Percentiles rank a stretch among this genome's conserved stretches.
These are phyloP conservation scores for Hippophae tibetana DNA, from an alignment of 306 rosid species.

Conservation along the genomic window DNA sequence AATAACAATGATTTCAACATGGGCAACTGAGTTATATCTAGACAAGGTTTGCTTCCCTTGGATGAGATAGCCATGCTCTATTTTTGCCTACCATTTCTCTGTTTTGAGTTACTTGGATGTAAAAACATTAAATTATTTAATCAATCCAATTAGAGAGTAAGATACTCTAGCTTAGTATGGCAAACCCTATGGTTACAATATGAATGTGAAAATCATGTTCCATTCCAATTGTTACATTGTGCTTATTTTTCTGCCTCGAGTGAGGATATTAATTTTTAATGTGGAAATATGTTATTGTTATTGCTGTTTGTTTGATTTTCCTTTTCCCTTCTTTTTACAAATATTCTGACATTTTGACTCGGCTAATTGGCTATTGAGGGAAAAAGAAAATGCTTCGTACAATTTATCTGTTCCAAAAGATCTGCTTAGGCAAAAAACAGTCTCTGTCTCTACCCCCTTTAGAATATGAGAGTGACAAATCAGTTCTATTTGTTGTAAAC, in stretches of 20 bases:
- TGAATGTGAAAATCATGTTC: background rate
- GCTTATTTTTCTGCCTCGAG: background rate
- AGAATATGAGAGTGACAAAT: too few relatives aligned
- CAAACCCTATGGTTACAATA: background rate
- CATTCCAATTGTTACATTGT: too few relatives aligned
- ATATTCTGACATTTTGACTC: background rate
- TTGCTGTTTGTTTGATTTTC: background rate
- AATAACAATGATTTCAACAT: conserved; percentile 96
- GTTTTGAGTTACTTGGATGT: conserved; percentile 4
- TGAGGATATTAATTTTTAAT: too few relatives aligned
- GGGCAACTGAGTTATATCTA: conserved; percentile 92
- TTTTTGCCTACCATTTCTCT: conserved; percentile 5
- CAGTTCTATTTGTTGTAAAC: too few relatives aligned
- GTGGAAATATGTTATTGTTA: background rate
- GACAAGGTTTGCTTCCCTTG: conserved; percentile 61
- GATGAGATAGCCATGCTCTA: conserved; percentile 20
- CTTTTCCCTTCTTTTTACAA: background rate
- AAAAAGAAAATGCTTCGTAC: background rate
- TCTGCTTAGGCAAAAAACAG: too few relatives aligned
- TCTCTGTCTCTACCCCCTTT: too few relatives aligned
- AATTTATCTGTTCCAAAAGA: too few relatives aligned
- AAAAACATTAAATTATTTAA: background rate
- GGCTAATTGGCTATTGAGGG: background rate
- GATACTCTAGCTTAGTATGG: background rate
- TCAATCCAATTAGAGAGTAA: background rate